Evolutionary conservation across 257 asterid species (phyloP), one percentile per base, ranked within the genome.

Genomic region (Gentiana straminea): DNA sequence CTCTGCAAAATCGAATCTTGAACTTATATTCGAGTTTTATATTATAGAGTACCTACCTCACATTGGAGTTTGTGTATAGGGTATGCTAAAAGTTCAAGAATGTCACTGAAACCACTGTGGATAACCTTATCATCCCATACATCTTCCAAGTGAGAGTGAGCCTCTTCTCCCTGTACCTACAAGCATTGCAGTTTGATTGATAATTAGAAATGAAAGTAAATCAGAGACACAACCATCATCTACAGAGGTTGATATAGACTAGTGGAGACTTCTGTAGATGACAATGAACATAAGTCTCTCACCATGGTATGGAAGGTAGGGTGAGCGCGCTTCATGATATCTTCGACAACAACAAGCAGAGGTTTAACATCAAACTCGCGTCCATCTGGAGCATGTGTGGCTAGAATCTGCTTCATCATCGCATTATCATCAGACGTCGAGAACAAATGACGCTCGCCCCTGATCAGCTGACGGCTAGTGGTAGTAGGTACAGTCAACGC

Each of bases 21-120:
- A 10, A 41, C 46, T 41, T 8, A 41, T 41, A 41, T 5, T 41
- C 46, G 9, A 41, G 3, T 52, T 52, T 5, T 24, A 24, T 5
- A 41, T 1, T 15, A 33, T 39, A 46, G 54, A 44, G 12, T 35
- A 44, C 56, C 13, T 68, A 89, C 95, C 94, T 89, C 97, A 32
- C 49, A 63, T 32, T 77, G 65, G 58, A 76, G 77, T 76, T 76
- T 86, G 80, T 74, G 83, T 59, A 89, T 76, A 52, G 94, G 84
- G 61, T 68, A 80, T 9, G 97, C 83, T 35, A 89, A 74, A 54
- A 70, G 38, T 69, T 68, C 62, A 8, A 86, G 70, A 0, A 82
- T 61, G 37, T 89, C 94, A 2, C 66, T 24, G 50, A 74, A 80
- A 33, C 70, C 62, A 33, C 54, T 35, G 33, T 67, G 74, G 55